Evolutionary conservation across 1,284 basidiomycete species (phyloP).

Genomic region (Naganishia sp.): DNA sequence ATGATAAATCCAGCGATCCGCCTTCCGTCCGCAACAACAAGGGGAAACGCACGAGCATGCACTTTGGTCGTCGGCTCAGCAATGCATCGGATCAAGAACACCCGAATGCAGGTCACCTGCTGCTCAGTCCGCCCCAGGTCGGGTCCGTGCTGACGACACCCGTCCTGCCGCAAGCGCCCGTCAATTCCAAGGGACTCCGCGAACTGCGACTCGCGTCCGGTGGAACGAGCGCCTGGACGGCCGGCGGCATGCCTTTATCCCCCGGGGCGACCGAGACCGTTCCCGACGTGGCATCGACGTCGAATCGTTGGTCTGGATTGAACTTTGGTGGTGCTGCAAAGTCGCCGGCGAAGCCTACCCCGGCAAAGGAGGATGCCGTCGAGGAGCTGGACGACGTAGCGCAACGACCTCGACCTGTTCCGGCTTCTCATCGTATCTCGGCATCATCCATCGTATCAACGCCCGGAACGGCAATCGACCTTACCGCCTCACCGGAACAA

Average conservation of each 20-base stretch:
- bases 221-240: not conserved
- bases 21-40: constrained; percentile 6
- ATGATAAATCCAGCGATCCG: not conserved
- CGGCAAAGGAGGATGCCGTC: constrained; percentile 7
- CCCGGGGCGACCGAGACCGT: constrained; percentile 7
- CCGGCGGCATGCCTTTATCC: constrained; percentile 32
- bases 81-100: constrained; percentile 12
- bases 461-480: not conserved
- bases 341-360: not conserved
- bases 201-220: constrained; percentile 16
- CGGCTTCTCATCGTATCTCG: constrained; percentile 1
- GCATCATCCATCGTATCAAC: constrained; percentile 14
- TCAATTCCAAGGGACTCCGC: constrained; percentile 23
- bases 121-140: constrained; percentile 12
- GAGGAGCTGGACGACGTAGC: constrained; percentile 16
- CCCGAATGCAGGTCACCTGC: not conserved
- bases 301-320: constrained; percentile 25
- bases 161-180: constrained; percentile 13
- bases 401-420: constrained; percentile 2
- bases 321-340: constrained; percentile 4
- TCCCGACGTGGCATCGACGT: not conserved
- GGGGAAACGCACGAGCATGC: constrained; percentile 26
- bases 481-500: not conserved
- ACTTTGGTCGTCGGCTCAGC: constrained; percentile 20
- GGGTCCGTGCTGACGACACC: constrained; percentile 2